Base-by-base conservation (phyloP, 2,329 filamentous ascomycete species). In the Lithohypha guttulata region DNA sequence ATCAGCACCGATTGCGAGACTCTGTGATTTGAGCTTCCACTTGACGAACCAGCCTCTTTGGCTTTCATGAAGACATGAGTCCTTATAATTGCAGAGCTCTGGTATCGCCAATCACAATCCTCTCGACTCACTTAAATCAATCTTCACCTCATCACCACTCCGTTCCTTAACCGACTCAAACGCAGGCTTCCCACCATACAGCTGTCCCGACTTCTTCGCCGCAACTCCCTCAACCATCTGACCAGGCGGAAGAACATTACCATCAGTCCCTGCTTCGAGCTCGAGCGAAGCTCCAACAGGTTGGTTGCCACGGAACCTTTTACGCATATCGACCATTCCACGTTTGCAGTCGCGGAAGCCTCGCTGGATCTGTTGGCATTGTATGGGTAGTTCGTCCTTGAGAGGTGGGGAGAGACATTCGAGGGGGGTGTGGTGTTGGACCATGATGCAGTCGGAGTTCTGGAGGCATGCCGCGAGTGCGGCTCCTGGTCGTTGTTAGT, bases 321-420 rank as follows among this genome's bases (percentile, higher is more conserved):
- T 96, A 60, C 91, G 84, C 91, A 98, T 98, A 61, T 98, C 91
- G 52, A 96, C 82, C 77, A 93, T 77, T 49, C 91, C 91, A 49
- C 89, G 82, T 63, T 93, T 93, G 73, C 91, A 98, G 59, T 95
- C 84, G 59, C 84, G 83, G 55, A 93, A 91, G 31, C 86, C 85
- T 60, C 85, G 87, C 60, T 89, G 85, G 44, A 98, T 73, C 62
- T 95, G 89, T 59, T 89, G 85, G 65, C 91, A 98, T 63, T 81
- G 79, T 17, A 75, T 79, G 14, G 91, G 89, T 10, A 98, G 77
- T 5, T 79, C 80, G 47, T 91, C 79, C 59, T 77, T 70, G 47
- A 93, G 77, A 3, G 89, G 89, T 13, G 79, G 71, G 34, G 84
- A 81, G 31, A 98, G 77, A 62, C 91, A 98, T 56, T 95, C 89